phyloP scores from a whole-genome alignment of 768 basidiomycete genomes.

The Clavaria fumosa region DNA sequence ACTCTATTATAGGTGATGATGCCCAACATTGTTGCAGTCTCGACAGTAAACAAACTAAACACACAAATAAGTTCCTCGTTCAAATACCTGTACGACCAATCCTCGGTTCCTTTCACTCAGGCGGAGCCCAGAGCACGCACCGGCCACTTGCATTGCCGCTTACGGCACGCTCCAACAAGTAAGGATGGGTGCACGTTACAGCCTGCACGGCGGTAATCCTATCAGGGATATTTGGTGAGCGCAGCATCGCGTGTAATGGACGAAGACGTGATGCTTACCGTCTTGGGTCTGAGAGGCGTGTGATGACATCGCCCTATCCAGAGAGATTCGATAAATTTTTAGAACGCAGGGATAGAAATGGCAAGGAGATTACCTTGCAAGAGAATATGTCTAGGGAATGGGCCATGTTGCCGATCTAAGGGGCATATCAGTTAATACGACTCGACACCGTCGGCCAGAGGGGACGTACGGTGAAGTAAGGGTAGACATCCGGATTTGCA shows the following conservation, averaged over 20 bases:
- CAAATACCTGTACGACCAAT: no score
- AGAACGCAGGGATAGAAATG: neutral
- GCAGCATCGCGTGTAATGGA: neutral
- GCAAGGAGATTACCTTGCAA: conserved; percentile 38
- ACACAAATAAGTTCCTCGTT: no score
- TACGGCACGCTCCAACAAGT: conserved; percentile 52
- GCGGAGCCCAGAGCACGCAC: conserved; percentile 65
- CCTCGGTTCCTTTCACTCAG: neutral
- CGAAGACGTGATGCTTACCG: conserved; percentile 24
- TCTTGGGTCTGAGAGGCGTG: conserved; percentile 39
- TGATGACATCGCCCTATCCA: conserved; percentile 50
- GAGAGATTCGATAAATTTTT: neutral
- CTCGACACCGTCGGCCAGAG: neutral
- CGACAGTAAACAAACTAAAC: no score
- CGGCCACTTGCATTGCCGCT: conserved; percentile 70
- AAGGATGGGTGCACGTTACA: conserved; percentile 82
- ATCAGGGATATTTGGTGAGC: neutral
- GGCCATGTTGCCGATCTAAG: conserved; percentile 63
- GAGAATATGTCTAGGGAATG: conserved; percentile 65
- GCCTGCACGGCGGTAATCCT: conserved; percentile 77
- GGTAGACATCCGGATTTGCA: conserved; percentile 62
- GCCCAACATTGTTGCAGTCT: no score
- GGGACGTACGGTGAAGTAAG: conserved; percentile 63
- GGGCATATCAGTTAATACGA: neutral
- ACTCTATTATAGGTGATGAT: no score